These are phyloP conservation scores for Yarrowia porcina DNA, from an alignment of 805 yeast species.

Conservation along the genomic window DNA sequence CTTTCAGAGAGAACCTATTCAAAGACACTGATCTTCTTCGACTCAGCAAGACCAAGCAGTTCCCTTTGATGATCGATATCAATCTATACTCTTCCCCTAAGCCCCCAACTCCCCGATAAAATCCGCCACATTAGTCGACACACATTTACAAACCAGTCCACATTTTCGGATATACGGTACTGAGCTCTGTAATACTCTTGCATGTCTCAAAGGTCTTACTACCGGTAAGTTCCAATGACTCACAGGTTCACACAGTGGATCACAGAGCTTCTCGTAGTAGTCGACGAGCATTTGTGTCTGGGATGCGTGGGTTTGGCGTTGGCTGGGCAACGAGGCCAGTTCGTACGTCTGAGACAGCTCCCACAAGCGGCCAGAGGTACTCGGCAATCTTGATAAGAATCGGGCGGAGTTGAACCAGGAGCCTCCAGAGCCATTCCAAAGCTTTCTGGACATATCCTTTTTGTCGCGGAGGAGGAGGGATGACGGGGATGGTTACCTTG, in stretches of 20 bases:
- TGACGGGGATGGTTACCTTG: neutral
- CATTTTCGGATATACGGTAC: neutral
- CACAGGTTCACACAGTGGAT: neutral
- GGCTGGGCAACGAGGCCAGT: neutral
- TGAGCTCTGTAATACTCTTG: neutral
- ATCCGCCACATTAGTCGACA: neutral
- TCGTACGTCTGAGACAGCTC: neutral
- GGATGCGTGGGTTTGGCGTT: neutral
- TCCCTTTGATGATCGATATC: no score
- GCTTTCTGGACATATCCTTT: slow-evolving; percentile 3
- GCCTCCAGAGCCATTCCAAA: neutral
- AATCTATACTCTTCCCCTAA: neutral
- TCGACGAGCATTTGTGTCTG: slow-evolving; percentile 3
- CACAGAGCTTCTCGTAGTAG: slow-evolving; percentile 4
- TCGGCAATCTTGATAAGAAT: neutral
- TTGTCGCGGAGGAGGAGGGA: neutral
- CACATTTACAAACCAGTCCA: neutral
- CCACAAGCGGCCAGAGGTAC: slow-evolving; percentile 4
- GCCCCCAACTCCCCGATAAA: neutral
- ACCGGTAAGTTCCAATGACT: neutral
- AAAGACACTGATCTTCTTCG: no score
- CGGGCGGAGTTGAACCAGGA: slow-evolving; percentile 1
- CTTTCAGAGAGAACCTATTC: no score
- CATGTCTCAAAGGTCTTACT: neutral
- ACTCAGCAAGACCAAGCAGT: no score